Evolutionary conservation across 345 rosid species (phyloP), one percentile per base, ranked within the genome.

Genomic region (Sisymbrium altissimum): DNA sequence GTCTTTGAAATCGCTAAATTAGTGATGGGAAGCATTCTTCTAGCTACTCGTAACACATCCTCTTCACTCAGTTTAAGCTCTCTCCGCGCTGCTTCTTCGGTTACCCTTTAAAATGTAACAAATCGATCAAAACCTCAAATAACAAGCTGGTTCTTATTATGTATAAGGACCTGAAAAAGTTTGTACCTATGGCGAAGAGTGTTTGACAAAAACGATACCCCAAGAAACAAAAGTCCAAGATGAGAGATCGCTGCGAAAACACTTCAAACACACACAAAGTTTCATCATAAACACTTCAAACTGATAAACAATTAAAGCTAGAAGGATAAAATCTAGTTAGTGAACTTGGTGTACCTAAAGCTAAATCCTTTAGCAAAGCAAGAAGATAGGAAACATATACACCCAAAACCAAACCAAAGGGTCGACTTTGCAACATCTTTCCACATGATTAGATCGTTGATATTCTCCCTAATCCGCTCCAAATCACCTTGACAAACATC

Each of bases 321-420:
- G 23, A 9, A 66, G 67, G 30, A 30, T 55, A 23, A 15, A 27
- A 74, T 1, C 29, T 57, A 15, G 55, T 63, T 4, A 52, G 4
- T 14, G 35, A 58, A 12, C 10, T 62, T 7, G 70, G 45, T 70
- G 56, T 54, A 91, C 97, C 93, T 89, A 76, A 89, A 89, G 83
- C 55, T 83, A 52, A 90, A 64, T 23, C 96, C 93, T 83, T 75
- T 84, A 17, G 98, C 80, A 72, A 94, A 87, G 83, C 90, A 88
- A 82, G 97, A 88, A 56, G 96, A 89, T 12, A 91, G 49, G 90
- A 88, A 86, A 70, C 85, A 84, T n/a, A 91, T 52, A 70, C 85
- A 89, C 25, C 98, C 96, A 9, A 94, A 67, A 27, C 97, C 98
- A 63, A 91, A 90, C 96, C 98, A 93, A 55, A 93, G 86, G 43